Conservation (phyloP, 2,329 filamentous ascomycete genomes). For the Diplodia corticola region DNA sequence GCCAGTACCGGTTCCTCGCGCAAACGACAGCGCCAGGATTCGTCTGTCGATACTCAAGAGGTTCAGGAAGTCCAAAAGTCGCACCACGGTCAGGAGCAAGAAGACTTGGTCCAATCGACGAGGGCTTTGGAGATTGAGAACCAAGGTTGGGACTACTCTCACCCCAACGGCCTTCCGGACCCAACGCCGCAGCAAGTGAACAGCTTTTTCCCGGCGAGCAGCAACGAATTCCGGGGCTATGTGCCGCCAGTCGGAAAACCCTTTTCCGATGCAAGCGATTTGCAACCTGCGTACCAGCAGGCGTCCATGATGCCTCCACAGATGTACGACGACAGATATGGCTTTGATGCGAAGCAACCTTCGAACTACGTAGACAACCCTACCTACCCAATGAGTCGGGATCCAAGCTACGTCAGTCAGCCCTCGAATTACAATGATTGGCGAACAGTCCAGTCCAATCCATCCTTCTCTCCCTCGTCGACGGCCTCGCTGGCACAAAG, state of each 20-base stretch:
- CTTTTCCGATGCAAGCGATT: background rate
- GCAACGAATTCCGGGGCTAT: background rate
- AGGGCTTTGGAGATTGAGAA: constrained; percentile 13
- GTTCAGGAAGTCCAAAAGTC: background rate
- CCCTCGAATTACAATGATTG: constrained; percentile 18
- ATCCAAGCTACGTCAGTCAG: constrained; percentile 20
- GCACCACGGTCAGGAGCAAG: background rate
- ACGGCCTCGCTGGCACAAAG: constrained; percentile 18
- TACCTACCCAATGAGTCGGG: constrained; percentile 19
- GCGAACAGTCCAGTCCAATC: constrained; percentile 17
- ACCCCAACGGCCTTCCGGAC: constrained; percentile 11
- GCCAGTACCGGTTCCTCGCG: background rate
- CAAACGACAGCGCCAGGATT: constrained; percentile 18
- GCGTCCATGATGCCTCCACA: constrained; percentile 18
- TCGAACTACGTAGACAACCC: constrained; percentile 5
- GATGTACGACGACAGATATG: constrained; percentile 15
- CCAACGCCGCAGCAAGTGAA: background rate
- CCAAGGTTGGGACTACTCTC: constrained; percentile 4
- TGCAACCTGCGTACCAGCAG: constrained; percentile 17
- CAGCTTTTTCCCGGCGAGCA: constrained; percentile 3
- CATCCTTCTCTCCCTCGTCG: constrained; percentile 14
- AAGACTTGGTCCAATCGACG: constrained; percentile 14
- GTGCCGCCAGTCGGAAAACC: background rate
- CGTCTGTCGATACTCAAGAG: constrained; percentile 8
- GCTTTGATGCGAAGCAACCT: constrained; percentile 16